Evolutionary conservation across 2,329 filamentous ascomycete species (phyloP), one percentile per base, ranked within the genome.

Genomic region (Colletotrichum musae): DNA sequence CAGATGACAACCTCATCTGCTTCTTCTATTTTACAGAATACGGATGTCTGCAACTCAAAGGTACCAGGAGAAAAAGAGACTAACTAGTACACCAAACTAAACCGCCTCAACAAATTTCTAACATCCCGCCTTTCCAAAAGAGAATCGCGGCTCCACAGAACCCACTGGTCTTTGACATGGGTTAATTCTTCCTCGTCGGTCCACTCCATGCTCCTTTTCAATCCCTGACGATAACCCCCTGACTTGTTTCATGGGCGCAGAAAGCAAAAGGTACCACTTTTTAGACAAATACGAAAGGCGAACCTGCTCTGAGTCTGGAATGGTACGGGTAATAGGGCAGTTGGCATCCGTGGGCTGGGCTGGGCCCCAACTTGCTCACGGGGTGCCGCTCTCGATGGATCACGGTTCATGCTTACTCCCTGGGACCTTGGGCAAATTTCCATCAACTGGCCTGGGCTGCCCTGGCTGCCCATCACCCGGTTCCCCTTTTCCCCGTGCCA

Each of bases 241-340:
- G 43, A 21, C 48, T 39, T 61, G 67, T 66, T 69, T 69, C 67
- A 61, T 67, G 56, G 51, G 15, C 21, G 13, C 28, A 47, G 43
- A 36, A 53, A 48, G 62, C 48, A 61, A 56, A 26, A 21, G 24
- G 67, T 28, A 50, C 62, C 62, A 60, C 51, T 45, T 52, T 69
- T 60, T 66, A 57, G 56, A 52, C 56, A 64, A 64, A 64, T 68
- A 68, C 62, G 56, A 52, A 57, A 53, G 50, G 50, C 13, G 26
- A 57, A 39, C 32, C 54, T 3, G 21, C 5, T 58, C 18, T 18
- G 18, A 18, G 18, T 18, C 18, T 43, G 39, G 53, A 32, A 28
- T 43, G 45, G 36, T 26, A 16, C 21, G 39, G 21, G 41, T 12
- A 58, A 41, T 39, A 47, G 15, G 41, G 45, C 39, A 47, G 28